phyloP scores from a whole-genome alignment of 2,329 filamentous ascomycete species.

The Neopestalotiopsis sp. region DNA sequence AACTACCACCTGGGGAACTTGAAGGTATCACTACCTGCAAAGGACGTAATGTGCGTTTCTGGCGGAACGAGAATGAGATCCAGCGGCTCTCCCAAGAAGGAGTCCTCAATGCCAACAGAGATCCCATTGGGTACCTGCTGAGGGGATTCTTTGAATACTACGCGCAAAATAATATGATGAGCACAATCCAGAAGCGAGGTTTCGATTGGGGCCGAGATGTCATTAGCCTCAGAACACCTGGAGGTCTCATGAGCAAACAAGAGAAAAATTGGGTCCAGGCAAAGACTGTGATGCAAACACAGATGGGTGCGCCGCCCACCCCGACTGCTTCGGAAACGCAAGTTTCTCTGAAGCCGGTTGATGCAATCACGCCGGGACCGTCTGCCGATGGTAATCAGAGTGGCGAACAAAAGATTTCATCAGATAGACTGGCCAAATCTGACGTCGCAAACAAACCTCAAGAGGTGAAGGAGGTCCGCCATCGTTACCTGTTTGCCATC shows the following conservation, averaged over 20 bases:
- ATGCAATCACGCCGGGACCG: conserved; percentile 25
- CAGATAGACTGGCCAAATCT: conserved; percentile 12
- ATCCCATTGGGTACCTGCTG: conserved; percentile 73
- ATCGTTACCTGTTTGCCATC: conserved; percentile 85
- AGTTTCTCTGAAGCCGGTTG: conserved; percentile 22
- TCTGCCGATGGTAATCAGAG: conserved; percentile 18
- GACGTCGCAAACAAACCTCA: conserved; percentile 33
- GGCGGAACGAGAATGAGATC: conserved; percentile 76
- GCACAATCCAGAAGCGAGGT: conserved; percentile 53
- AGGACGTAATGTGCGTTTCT: conserved; percentile 77
- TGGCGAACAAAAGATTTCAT: conserved; percentile 17
- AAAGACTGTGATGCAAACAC: conserved; percentile 67
- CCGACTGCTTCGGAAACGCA: conserved; percentile 23
- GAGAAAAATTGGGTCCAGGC: conserved; percentile 88
- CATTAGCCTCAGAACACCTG: conserved; percentile 74
- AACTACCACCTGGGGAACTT: conserved; percentile 41
- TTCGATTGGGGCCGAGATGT: conserved; percentile 86
- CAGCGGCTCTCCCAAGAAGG: conserved; percentile 60
- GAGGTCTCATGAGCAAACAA: conserved; percentile 74
- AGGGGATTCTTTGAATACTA: conserved; percentile 91
- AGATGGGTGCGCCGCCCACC: conserved; percentile 37
- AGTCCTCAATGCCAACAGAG: conserved; percentile 69
- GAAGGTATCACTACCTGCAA: conserved; percentile 56
- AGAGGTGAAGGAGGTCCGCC: conserved; percentile 71
- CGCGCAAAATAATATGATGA: conserved; percentile 63